Conservation (phyloP, 768 basidiomycete species). For the Pleurotus cornucopiae region DNA sequence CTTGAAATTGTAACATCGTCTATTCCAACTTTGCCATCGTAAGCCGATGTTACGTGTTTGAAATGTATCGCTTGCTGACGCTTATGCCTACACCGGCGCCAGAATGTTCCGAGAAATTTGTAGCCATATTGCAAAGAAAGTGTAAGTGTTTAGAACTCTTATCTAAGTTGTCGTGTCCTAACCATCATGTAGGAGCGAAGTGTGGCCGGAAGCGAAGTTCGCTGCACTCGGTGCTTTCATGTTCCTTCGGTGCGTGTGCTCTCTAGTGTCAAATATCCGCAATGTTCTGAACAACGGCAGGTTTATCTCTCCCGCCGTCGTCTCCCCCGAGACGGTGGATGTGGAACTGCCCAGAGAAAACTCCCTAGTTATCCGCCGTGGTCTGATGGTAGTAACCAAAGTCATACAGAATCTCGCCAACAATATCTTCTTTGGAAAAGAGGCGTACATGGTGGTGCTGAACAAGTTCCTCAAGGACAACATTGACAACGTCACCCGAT, state of each 20-base stretch:
- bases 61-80: not conserved
- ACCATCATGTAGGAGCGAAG: conserved; percentile 37
- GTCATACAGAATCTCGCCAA: conserved; percentile 92
- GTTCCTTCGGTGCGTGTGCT: conserved; percentile 62
- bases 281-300: conserved; percentile 27
- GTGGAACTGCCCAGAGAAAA: conserved; percentile 69
- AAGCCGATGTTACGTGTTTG: conserved; percentile 23
- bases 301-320: conserved; percentile 89
- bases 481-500: conserved; percentile 69
- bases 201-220: conserved; percentile 79
- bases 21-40: conserved; percentile 69
- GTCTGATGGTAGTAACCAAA: conserved; percentile 84
- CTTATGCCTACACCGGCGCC: conserved; percentile 9
- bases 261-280: not conserved
- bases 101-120: conserved; percentile 89
- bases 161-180: conserved; percentile 2
- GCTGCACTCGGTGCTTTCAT: conserved; percentile 87
- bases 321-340: conserved; percentile 81
- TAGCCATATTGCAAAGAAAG: conserved; percentile 70
- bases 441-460: conserved; percentile 77
- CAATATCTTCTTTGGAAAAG: conserved; percentile 91
- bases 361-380: conserved; percentile 55
- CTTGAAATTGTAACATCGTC: conserved; percentile 73
- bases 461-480: conserved; percentile 73
- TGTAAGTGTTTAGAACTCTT: conserved; percentile 45